These are phyloP conservation scores for Cystobasidium sp. DNA, from an alignment of 1,284 basidiomycete genomes.

Conservation along the genomic window DNA sequence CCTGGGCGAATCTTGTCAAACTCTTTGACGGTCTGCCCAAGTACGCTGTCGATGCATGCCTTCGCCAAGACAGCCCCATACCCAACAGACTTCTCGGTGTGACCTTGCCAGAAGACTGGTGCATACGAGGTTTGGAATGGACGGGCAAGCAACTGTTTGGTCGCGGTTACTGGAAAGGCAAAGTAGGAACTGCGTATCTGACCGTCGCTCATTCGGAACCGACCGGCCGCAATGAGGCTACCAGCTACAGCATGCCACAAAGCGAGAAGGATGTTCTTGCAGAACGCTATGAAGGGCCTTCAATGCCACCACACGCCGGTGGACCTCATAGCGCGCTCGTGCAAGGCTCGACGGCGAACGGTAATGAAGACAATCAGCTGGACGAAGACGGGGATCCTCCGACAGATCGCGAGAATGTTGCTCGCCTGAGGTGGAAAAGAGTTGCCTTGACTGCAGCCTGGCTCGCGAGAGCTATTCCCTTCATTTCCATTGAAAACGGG, in stretches of 20 bases:
- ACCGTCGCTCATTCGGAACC: constrained; percentile 4
- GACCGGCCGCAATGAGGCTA: background rate
- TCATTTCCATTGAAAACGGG: constrained; percentile 67
- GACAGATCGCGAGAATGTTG: constrained; percentile 62
- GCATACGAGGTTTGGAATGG: constrained; percentile 93
- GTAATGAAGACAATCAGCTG: constrained; percentile 60
- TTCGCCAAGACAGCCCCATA: constrained; percentile 59
- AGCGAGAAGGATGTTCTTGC: constrained; percentile 78
- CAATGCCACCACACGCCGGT: constrained; percentile 32
- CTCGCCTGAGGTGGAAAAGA: constrained; percentile 69
- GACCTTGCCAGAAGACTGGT: constrained; percentile 93
- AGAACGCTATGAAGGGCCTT: constrained; percentile 26
- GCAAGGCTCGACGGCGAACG: constrained; percentile 17
- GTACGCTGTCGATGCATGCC: background rate
- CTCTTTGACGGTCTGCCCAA: constrained; percentile 64
- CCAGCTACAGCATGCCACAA: constrained; percentile 55
- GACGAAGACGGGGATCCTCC: constrained; percentile 66
- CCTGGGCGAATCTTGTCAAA: constrained; percentile 75
- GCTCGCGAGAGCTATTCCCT: constrained; percentile 72
- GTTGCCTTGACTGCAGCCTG: constrained; percentile 72
- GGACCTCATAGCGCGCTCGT: background rate
- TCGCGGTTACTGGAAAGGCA: constrained; percentile 78
- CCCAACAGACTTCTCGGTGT: constrained; percentile 60
- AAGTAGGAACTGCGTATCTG: constrained; percentile 16
- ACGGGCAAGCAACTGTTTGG: constrained; percentile 84